Evolutionary conservation across 2,329 filamentous ascomycete genomes (phyloP).

Genomic region (Grosmannia clavigera): DNA sequence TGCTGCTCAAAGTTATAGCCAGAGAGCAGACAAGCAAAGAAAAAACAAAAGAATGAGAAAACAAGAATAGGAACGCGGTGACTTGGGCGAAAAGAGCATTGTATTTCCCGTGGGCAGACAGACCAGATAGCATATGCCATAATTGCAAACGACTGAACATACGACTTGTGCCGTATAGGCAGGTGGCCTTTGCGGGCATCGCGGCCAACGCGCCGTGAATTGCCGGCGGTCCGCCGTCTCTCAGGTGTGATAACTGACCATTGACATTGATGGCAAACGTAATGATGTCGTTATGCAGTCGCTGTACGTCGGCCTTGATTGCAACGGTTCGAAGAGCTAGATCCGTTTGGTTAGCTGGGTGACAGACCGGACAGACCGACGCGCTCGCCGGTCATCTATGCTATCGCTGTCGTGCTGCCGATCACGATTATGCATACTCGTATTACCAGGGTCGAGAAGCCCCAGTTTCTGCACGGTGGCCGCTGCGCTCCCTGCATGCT

Average conservation of each 20-base stretch:
- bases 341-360: background rate
- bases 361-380: too few relatives aligned
- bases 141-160: background rate
- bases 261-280: too few relatives aligned
- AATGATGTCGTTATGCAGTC: too few relatives aligned
- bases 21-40: background rate
- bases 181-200: background rate
- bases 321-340: background rate
- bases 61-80: background rate
- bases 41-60: background rate
- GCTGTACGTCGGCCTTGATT: background rate
- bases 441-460: background rate
- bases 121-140: background rate
- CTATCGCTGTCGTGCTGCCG: background rate
- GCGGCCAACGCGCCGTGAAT: too few relatives aligned
- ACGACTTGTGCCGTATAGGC: background rate
- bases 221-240: too few relatives aligned
- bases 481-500: background rate
- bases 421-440: background rate
- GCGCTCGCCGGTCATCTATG: background rate
- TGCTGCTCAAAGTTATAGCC: constrained; percentile 11
- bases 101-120: background rate
- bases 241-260: too few relatives aligned
- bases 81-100: background rate
- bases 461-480: background rate